Evolutionary conservation across 1,284 basidiomycete genomes (phyloP).

Genomic region (Pholiota adiposa): DNA sequence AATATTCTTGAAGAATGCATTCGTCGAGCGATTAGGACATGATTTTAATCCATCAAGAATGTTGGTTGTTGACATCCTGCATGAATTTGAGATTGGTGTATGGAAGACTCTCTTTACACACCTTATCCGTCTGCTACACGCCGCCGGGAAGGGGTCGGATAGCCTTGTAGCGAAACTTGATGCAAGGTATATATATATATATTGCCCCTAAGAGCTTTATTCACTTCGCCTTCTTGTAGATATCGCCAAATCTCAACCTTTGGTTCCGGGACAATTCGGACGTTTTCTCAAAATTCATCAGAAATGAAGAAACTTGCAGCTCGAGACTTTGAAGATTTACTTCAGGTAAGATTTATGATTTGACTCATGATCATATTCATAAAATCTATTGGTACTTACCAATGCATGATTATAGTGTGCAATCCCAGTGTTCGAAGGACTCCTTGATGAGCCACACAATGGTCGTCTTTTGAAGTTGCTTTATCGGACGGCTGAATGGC

Average conservation of each 20-base stretch:
- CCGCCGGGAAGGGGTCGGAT: constrained; percentile 11
- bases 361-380: background rate
- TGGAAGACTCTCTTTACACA: constrained; percentile 24
- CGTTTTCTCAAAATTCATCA: constrained; percentile 31
- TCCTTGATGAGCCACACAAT: constrained; percentile 34
- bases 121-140: constrained; percentile 18
- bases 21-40: constrained; percentile 12
- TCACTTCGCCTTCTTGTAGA: background rate
- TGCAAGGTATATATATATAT: constrained; percentile 20
- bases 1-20: constrained; percentile 20
- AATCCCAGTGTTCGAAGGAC: constrained; percentile 35
- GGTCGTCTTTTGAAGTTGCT: constrained; percentile 27
- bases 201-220: background rate
- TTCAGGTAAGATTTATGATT: constrained; percentile 30
- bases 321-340: constrained; percentile 37
- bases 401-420: constrained; percentile 30
- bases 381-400: background rate
- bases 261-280: constrained; percentile 31
- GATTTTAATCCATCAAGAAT: constrained; percentile 18
- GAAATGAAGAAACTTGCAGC: constrained; percentile 39
- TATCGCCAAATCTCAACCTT: constrained; percentile 28
- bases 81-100: constrained; percentile 24
- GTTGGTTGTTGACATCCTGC: constrained; percentile 20
- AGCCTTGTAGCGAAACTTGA: constrained; percentile 26
- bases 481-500: constrained; percentile 32